Percentiles rank a stretch among this genome's conserved stretches.
Conservation (phyloP, 106 monocot genomes). For the Platanthera guangdongensis region DNA sequence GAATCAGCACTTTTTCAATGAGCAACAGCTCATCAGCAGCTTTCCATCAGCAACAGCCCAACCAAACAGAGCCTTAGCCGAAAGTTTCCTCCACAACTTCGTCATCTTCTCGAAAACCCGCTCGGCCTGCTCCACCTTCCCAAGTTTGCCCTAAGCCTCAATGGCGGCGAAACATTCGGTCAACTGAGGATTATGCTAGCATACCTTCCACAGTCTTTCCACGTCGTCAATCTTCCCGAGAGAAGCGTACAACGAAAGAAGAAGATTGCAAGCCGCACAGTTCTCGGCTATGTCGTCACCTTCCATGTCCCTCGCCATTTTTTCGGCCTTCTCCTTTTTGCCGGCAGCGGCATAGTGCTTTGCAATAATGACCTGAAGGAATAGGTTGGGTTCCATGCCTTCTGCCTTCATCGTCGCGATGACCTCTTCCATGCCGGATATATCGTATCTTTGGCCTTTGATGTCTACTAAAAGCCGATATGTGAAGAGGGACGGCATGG, state of each 20-base stretch:
- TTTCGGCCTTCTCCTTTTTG: slow-evolving; percentile 44
- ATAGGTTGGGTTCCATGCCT: slow-evolving; percentile 48
- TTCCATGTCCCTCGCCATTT: slow-evolving; percentile 58
- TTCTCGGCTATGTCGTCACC: slow-evolving; percentile 47
- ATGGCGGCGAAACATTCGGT: slow-evolving; percentile 49
- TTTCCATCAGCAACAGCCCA: no score
- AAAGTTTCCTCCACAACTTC: slow-evolving; percentile 36
- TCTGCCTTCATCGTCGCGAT: slow-evolving; percentile 66
- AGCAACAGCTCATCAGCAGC: no score
- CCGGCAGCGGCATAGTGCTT: slow-evolving; percentile 54
- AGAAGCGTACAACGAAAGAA: slow-evolving; percentile 60
- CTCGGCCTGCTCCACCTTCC: slow-evolving; percentile 65
- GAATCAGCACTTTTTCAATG: no score
- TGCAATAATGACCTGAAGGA: slow-evolving; percentile 34
- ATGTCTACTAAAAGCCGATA: slow-evolving; percentile 69
- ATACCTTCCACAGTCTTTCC: slow-evolving; percentile 63
- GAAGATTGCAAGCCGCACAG: slow-evolving; percentile 28
- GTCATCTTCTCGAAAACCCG: slow-evolving; percentile 49
- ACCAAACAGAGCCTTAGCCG: no score
- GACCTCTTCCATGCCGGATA: slow-evolving; percentile 70
- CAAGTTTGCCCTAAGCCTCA: slow-evolving; percentile 70
- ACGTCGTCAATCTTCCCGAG: slow-evolving; percentile 67
- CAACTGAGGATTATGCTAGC: slow-evolving; percentile 18
- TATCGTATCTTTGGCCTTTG: slow-evolving; percentile 62
- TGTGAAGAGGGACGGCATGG: slow-evolving; percentile 68